Conservation (phyloP, 306 rosid genomes). For the Castanea mollissima region DNA sequence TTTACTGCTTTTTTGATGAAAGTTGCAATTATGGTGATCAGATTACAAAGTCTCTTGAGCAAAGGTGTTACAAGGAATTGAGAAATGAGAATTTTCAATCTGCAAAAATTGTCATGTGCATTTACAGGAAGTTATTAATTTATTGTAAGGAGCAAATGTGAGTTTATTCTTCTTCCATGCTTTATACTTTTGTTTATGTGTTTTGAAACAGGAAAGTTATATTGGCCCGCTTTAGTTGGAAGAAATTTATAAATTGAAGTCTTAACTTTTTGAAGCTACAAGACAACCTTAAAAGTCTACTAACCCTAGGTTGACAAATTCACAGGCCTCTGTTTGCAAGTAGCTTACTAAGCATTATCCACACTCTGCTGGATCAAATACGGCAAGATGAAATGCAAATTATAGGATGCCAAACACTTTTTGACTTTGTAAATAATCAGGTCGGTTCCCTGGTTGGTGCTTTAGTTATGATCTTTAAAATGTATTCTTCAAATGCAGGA, state of each 20-base stretch:
- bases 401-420: slow-evolving; percentile 81
- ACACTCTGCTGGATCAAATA: slow-evolving; percentile 83
- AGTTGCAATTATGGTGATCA: slow-evolving; percentile 44
- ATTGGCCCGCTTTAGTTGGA: neutral
- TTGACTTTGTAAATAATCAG: slow-evolving; percentile 91
- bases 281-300: neutral
- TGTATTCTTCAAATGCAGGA: neutral
- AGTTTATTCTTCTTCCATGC: slow-evolving; percentile 38
- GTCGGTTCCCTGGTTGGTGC: slow-evolving; percentile 36
- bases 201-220: neutral
- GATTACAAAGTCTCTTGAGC: slow-evolving; percentile 82
- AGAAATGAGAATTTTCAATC: slow-evolving; percentile 70
- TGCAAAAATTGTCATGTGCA: slow-evolving; percentile 74
- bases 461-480: neutral
- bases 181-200: slow-evolving; percentile 7
- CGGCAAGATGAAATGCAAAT: slow-evolving; percentile 84
- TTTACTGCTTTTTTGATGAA: slow-evolving; percentile 24
- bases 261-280: neutral
- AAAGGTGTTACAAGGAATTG: slow-evolving; percentile 91
- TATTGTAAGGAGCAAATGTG: slow-evolving; percentile 95
- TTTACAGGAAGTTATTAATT: slow-evolving; percentile 72
- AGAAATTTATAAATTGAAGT: neutral
- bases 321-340: slow-evolving; percentile 85
- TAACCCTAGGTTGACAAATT: slow-evolving; percentile 15
- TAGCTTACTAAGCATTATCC: slow-evolving; percentile 84